Evolutionary conservation across 495 filamentous ascomycete genomes (phyloP).

Genomic region (Hypoxylon subgilvum): DNA sequence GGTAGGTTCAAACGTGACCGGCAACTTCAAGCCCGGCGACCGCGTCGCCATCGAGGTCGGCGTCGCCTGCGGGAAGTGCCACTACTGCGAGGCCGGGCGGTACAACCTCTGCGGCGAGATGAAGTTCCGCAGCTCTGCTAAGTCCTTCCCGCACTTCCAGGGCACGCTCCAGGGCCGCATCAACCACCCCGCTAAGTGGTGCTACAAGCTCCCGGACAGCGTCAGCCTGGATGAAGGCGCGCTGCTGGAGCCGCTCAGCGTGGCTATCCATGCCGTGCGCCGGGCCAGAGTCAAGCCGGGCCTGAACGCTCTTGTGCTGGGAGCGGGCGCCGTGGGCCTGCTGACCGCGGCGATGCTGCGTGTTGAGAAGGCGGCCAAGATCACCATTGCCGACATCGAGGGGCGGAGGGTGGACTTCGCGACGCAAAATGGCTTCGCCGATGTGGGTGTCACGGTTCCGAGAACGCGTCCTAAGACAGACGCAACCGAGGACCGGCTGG

Average conservation of each 20-base stretch:
- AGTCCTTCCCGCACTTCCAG: slow-evolving; percentile 77
- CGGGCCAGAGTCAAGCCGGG: slow-evolving; percentile 62
- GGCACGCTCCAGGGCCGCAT: slow-evolving; percentile 82
- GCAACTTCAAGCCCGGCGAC: slow-evolving; percentile 64
- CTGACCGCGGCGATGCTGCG: slow-evolving; percentile 73
- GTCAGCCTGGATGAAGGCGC: slow-evolving; percentile 74
- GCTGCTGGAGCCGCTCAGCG: slow-evolving; percentile 77
- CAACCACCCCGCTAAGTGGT: slow-evolving; percentile 74
- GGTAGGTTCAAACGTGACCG: slow-evolving; percentile 51
- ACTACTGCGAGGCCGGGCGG: slow-evolving; percentile 67
- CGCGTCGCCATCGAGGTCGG: slow-evolving; percentile 84
- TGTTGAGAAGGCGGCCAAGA: slow-evolving; percentile 63
- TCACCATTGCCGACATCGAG: slow-evolving; percentile 76
- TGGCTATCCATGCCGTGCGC: slow-evolving; percentile 76
- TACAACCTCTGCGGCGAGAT: slow-evolving; percentile 88
- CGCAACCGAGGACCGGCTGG: no score
- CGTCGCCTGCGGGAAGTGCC: slow-evolving; percentile 75
- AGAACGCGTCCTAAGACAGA: no score
- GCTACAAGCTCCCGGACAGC: slow-evolving; percentile 68
- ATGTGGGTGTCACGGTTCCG: no score
- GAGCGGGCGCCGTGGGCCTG: slow-evolving; percentile 80
- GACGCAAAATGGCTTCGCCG: no score
- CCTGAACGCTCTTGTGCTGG: slow-evolving; percentile 72
- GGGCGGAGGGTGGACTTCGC: slow-evolving; percentile 42
- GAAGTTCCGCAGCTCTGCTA: slow-evolving; percentile 79